These are phyloP conservation scores for Saturnispora zaruensis DNA, from an alignment of 805 yeast species.

Conservation along the genomic window DNA sequence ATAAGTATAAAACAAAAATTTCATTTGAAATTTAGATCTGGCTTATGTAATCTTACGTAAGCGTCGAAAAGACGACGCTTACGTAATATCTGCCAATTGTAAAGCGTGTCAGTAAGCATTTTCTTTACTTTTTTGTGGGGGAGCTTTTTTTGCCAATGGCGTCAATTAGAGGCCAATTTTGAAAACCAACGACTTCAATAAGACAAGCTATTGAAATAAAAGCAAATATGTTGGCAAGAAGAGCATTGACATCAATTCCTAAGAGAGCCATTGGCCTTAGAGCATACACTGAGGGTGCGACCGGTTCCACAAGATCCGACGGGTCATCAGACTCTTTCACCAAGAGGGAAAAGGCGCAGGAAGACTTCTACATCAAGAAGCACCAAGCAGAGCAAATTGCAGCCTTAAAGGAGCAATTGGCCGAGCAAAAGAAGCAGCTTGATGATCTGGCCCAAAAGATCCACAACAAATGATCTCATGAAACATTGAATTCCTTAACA, in stretches of 20 bases:
- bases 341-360: constrained; percentile 90
- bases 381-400: constrained; percentile 86
- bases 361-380: constrained; percentile 74
- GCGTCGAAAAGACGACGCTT: background rate
- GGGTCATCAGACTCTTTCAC: constrained; percentile 53
- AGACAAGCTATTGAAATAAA: background rate
- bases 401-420: constrained; percentile 64
- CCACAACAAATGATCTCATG: constrained; percentile 21
- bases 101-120: background rate
- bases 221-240: constrained; percentile 30
- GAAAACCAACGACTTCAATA: background rate
- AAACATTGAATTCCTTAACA: background rate
- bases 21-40: background rate
- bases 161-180: background rate
- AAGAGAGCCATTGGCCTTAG: constrained; percentile 25
- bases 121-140: background rate
- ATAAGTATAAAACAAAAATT: no score
- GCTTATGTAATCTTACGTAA: background rate
- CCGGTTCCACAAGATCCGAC: constrained; percentile 50
- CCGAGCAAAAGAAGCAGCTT: constrained; percentile 59
- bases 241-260: constrained; percentile 29
- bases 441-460: constrained; percentile 43
- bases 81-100: background rate
- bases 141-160: background rate
- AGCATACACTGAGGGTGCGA: constrained; percentile 47